Conservation (phyloP, 306 rosid species). For the Pachyrhizus erosus region DNA sequence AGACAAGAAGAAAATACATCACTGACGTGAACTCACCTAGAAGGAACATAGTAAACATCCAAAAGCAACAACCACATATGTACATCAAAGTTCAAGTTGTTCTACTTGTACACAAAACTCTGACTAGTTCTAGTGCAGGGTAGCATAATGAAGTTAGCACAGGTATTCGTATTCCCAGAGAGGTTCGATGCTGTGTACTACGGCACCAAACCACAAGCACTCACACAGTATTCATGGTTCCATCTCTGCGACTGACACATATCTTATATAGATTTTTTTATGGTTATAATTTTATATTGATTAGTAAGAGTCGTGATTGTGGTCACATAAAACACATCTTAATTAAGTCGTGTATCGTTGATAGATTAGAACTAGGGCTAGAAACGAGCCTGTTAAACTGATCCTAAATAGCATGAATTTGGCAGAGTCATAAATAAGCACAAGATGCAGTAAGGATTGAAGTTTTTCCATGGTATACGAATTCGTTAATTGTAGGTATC, state of each 20-base stretch:
- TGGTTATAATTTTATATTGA: background rate
- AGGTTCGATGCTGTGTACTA: background rate
- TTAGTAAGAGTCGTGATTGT: background rate
- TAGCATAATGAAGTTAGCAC: conserved; percentile 3
- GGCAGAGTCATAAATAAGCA: background rate
- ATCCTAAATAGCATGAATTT: conserved; percentile 4
- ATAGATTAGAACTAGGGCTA: background rate
- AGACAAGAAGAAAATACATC: conserved; percentile 22
- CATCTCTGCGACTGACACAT: background rate
- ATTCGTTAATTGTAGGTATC: background rate
- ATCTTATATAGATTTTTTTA: background rate
- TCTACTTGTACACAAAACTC: conserved; percentile 15
- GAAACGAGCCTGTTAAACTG: background rate
- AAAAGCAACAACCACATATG: background rate
- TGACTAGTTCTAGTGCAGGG: background rate
- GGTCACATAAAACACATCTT: background rate
- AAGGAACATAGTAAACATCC: conserved; percentile 22
- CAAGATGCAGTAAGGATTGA: background rate
- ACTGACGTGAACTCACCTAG: conserved; percentile 32
- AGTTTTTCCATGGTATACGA: background rate
- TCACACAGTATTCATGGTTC: conserved; percentile 3
- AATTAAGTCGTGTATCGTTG: background rate
- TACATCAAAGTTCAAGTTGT: conserved; percentile 23
- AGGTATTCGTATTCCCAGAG: conserved; percentile 1
- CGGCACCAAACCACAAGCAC: background rate